A percentile compares a stretch with the other conserved stretches of the same genome.
Evolutionary conservation across 805 yeast species (phyloP).

Genomic region (Ogataea thermomethanolica): DNA sequence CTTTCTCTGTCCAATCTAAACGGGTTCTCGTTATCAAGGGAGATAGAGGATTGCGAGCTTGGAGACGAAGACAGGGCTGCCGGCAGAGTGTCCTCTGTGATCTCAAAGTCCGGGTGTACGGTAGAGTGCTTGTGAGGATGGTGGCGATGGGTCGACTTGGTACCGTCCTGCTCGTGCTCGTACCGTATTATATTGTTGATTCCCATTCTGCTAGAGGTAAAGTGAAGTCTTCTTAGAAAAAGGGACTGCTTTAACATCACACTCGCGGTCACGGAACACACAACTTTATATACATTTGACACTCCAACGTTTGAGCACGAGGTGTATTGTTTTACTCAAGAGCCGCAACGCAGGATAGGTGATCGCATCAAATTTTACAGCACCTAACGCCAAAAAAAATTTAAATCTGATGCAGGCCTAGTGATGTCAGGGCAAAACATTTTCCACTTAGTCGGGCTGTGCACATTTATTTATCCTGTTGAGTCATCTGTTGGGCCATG

Average conservation of each 20-base stretch:
- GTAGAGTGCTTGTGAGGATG: conserved; percentile 4
- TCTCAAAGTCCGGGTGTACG: neutral
- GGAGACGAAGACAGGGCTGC: conserved; percentile 7
- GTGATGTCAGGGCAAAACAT: conserved; percentile 14
- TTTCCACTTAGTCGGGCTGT: conserved; percentile 8
- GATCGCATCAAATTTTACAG: conserved; percentile 7
- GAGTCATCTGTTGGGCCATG: conserved; percentile 9
- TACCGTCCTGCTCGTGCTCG: conserved; percentile 23
- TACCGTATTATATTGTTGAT: conserved; percentile 25
- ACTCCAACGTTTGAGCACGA: neutral
- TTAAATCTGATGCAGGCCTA: conserved; percentile 4
- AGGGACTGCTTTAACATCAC: conserved; percentile 3
- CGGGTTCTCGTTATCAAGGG: conserved; percentile 23
- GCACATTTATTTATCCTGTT: conserved; percentile 1
- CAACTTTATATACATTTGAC: neutral
- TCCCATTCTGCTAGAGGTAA: conserved; percentile 20
- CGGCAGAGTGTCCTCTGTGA: neutral
- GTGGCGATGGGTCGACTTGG: conserved; percentile 8
- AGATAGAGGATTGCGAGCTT: conserved; percentile 8
- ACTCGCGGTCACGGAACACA: neutral
- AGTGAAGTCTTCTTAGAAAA: conserved; percentile 6
- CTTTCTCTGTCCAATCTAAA: conserved; percentile 49
- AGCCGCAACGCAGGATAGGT: conserved; percentile 8
- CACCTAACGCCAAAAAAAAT: neutral
- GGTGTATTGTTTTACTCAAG: neutral